Conservation (phyloP, 2,329 filamentous ascomycete species). For the Graphilbum fragrans region DNA sequence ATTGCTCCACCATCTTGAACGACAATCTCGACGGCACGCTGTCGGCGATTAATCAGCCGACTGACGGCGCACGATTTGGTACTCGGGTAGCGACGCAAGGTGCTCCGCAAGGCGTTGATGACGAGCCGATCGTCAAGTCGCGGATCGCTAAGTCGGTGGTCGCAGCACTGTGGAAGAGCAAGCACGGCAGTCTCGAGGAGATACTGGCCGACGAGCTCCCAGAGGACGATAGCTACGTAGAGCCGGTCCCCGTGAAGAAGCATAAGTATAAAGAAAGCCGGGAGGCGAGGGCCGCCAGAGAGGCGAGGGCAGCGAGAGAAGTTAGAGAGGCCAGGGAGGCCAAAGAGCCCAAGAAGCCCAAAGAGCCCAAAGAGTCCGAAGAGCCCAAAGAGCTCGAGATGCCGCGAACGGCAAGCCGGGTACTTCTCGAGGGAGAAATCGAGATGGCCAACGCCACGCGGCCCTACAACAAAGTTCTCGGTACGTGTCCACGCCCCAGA, state of each 20-base stretch:
- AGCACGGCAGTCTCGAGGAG: too few relatives aligned
- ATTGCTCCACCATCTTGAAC: not conserved
- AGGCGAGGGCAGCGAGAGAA: too few relatives aligned
- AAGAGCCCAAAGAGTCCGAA: too few relatives aligned
- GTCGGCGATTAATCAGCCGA: not conserved
- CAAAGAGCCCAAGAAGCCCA: too few relatives aligned
- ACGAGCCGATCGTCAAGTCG: not conserved
- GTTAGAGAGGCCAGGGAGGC: too few relatives aligned
- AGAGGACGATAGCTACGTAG: too few relatives aligned
- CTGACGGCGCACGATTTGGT: not conserved
- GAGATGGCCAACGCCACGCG: not conserved
- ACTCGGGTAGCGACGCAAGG: not conserved
- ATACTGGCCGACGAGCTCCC: too few relatives aligned
- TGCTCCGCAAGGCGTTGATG: not conserved
- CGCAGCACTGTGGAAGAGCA: too few relatives aligned
- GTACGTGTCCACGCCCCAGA: too few relatives aligned
- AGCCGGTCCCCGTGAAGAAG: not conserved
- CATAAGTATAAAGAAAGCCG: not conserved
- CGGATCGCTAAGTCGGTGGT: not conserved
- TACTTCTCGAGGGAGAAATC: not conserved
- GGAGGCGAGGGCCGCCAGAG: too few relatives aligned
- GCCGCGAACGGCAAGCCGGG: not conserved
- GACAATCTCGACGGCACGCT: slow-evolving; percentile 5
- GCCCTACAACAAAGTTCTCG: not conserved
- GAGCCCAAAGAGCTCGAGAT: not conserved